Evolutionary conservation across 2,329 filamentous ascomycete genomes (phyloP).

Genomic region (Botrytis squamosa): DNA sequence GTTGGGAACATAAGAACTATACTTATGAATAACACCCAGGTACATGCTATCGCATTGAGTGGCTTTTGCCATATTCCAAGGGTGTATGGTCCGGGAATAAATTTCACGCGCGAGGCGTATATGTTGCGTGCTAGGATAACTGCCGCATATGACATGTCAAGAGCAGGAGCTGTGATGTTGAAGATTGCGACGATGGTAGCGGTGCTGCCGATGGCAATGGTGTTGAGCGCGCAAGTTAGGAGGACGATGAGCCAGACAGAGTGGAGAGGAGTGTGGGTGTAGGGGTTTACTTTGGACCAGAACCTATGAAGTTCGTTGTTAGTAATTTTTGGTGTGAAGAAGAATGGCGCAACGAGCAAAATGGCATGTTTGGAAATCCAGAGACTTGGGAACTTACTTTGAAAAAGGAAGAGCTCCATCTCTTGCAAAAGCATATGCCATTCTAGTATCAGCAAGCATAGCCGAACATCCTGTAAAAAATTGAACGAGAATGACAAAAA

Average conservation of each 20-base stretch:
- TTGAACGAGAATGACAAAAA: conserved; percentile 61
- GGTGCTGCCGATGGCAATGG: conserved; percentile 52
- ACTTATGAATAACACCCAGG: conserved; percentile 63
- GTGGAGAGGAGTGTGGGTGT: conserved; percentile 59
- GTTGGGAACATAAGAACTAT: conserved; percentile 57
- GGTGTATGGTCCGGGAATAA: conserved; percentile 51
- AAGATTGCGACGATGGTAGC: conserved; percentile 54
- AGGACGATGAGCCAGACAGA: conserved; percentile 63
- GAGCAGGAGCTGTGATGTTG: conserved; percentile 51
- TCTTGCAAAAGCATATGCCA: conserved; percentile 61
- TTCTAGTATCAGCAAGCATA: conserved; percentile 62
- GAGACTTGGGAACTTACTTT: conserved; percentile 39
- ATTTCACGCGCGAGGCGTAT: conserved; percentile 30
- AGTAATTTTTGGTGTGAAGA: neutral
- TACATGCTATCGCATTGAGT: conserved; percentile 55
- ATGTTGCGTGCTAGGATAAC: conserved; percentile 51
- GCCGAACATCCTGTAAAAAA: conserved; percentile 63
- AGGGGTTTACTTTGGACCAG: conserved; percentile 51
- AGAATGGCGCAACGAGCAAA: neutral
- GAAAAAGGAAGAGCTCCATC: conserved; percentile 62
- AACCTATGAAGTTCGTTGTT: conserved; percentile 40
- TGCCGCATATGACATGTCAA: conserved; percentile 56
- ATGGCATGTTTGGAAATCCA: neutral
- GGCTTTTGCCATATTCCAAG: conserved; percentile 55
- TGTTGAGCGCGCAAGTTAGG: conserved; percentile 52